Conservation (phyloP, 2,329 filamentous ascomycete genomes). For the Exophiala xenobiotica region DNA sequence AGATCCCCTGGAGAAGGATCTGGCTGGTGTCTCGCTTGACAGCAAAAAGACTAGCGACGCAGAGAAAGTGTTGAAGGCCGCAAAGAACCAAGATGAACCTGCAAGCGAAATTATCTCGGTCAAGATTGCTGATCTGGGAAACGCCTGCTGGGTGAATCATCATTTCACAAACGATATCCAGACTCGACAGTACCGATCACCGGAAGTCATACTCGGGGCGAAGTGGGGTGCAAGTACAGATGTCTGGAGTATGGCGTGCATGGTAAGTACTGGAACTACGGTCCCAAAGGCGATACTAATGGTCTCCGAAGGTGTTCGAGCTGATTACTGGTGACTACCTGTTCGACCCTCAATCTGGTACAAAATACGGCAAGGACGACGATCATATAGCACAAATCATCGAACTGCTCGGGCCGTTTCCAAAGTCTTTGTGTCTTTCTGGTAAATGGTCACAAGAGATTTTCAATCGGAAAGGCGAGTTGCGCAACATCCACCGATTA, state of each 20-base stretch:
- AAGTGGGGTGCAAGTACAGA: conserved; percentile 99
- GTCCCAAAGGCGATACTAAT: conserved; percentile 4
- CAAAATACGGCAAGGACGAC: conserved; percentile 98
- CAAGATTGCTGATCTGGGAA: conserved; percentile 97
- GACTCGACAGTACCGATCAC: conserved; percentile 93
- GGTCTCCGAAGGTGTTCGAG: conserved; percentile 73
- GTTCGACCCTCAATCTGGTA: conserved; percentile 96
- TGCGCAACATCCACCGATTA: conserved; percentile 94
- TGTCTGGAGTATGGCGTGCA: conserved; percentile 98
- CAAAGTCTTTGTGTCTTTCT: conserved; percentile 83
- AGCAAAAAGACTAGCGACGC: conserved; percentile 59
- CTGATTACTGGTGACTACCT: conserved; percentile 97
- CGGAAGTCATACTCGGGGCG: conserved; percentile 91
- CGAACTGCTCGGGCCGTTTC: conserved; percentile 89
- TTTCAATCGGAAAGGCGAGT: conserved; percentile 94
- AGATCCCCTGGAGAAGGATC: conserved; percentile 85
- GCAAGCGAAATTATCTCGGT: conserved; percentile 74
- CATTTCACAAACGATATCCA: conserved; percentile 99
- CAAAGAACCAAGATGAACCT: conserved; percentile 57
- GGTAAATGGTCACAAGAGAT: conserved; percentile 99
- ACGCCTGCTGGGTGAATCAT: conserved; percentile 97
- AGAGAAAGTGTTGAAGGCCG: conserved; percentile 52
- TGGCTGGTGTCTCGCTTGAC: conserved; percentile 91
- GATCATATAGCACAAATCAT: conserved; percentile 99
- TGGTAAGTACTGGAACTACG: conserved; percentile 60